phyloP scores from a whole-genome alignment of 345 rosid species.

The Aquilaria sinensis region DNA sequence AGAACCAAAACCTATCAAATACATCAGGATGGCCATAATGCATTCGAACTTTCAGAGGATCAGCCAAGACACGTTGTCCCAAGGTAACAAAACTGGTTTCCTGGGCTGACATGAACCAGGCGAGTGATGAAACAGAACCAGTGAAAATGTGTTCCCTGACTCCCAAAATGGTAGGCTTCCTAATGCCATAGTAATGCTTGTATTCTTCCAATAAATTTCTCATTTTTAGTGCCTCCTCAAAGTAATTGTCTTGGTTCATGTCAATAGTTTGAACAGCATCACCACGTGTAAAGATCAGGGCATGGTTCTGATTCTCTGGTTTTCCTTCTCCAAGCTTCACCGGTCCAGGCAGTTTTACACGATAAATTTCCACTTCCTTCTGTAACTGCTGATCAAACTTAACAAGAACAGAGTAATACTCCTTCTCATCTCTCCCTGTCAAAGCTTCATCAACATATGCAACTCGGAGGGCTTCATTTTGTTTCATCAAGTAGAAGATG shows the following conservation, averaged over 20 bases:
- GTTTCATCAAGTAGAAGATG: constrained; percentile 72
- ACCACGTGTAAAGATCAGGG: constrained; percentile 90
- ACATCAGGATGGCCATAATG: constrained; percentile 99
- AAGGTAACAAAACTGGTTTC: constrained; percentile 90
- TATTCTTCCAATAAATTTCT: constrained; percentile 92
- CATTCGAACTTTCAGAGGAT: constrained; percentile 92
- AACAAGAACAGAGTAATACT: constrained; percentile 91
- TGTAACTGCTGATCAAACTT: constrained; percentile 74
- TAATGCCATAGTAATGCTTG: constrained; percentile 57
- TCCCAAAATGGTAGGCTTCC: constrained; percentile 86
- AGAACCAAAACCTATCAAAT: constrained; percentile 97
- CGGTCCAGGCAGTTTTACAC: constrained; percentile 92
- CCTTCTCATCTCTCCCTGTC: constrained; percentile 54
- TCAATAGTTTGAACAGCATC: constrained; percentile 99
- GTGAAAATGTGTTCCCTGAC: constrained; percentile 96
- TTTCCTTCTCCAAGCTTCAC: constrained; percentile 98
- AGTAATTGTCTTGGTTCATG: constrained; percentile 98
- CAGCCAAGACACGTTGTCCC: constrained; percentile 97
- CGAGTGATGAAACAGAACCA: constrained; percentile 93
- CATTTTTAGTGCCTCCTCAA: constrained; percentile 98
- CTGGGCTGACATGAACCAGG: constrained; percentile 92
- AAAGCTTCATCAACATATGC: constrained; percentile 88
- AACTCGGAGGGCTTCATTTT: constrained; percentile 89
- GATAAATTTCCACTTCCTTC: constrained; percentile 86
- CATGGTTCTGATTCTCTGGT: constrained; percentile 99